phyloP scores from a whole-genome alignment of 768 basidiomycete genomes.

The Russula foetens region DNA sequence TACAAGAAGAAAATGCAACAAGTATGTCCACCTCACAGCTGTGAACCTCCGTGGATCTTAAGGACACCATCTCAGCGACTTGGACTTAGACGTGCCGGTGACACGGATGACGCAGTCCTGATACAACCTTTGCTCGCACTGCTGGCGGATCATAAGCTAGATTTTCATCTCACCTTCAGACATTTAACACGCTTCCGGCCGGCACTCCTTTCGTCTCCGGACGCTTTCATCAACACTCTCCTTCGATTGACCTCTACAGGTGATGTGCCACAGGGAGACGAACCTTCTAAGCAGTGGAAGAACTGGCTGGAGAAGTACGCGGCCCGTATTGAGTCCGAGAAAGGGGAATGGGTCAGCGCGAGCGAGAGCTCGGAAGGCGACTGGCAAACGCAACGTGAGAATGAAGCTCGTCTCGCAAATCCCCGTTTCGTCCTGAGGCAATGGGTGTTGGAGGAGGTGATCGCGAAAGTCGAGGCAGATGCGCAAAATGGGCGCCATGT shows the following conservation, averaged over 20 bases:
- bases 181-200: slow-evolving; percentile 56
- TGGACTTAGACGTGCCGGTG: slow-evolving; percentile 50
- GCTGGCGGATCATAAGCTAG: slow-evolving; percentile 66
- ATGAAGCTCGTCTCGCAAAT: slow-evolving; percentile 44
- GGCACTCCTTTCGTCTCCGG: slow-evolving; percentile 26
- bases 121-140: slow-evolving; percentile 65
- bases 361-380: slow-evolving; percentile 37
- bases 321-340: slow-evolving; percentile 46
- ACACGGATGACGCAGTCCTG: slow-evolving; percentile 51
- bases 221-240: slow-evolving; percentile 36
- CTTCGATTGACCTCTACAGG: slow-evolving; percentile 42
- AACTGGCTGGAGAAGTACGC: slow-evolving; percentile 61
- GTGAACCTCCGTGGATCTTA: neutral
- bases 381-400: slow-evolving; percentile 30
- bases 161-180: slow-evolving; percentile 85
- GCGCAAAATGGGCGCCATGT: slow-evolving; percentile 52
- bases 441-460: slow-evolving; percentile 94
- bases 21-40: slow-evolving; percentile 30
- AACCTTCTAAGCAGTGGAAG: slow-evolving; percentile 45
- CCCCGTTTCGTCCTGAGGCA: slow-evolving; percentile 91
- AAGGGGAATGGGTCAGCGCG: slow-evolving; percentile 40
- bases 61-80: slow-evolving; percentile 48
- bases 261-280: slow-evolving; percentile 34
- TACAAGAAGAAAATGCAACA: slow-evolving; percentile 67
- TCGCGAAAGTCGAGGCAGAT: slow-evolving; percentile 64